Conservation (phyloP, 2,329 filamentous ascomycete genomes). For the Stachybotrys echinatus region DNA sequence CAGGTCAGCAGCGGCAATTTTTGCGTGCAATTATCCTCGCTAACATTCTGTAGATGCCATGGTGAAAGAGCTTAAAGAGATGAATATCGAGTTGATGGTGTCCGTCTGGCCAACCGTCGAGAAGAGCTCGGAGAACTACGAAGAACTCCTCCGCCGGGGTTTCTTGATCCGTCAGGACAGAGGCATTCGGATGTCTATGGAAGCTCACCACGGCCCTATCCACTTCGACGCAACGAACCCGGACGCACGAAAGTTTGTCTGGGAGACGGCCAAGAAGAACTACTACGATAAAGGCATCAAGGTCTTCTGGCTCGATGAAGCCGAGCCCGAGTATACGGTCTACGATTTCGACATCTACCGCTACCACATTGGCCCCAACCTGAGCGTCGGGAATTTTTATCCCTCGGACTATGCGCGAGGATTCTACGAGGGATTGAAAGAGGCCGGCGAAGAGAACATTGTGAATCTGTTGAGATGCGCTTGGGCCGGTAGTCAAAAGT, state of each 20-base stretch:
- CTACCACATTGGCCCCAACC: constrained; percentile 26
- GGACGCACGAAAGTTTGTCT: constrained; percentile 49
- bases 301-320: constrained; percentile 63
- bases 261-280: constrained; percentile 50
- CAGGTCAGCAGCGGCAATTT: constrained; percentile 24
- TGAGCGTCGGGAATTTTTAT: constrained; percentile 49
- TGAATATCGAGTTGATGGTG: constrained; percentile 59
- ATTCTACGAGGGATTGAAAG: constrained; percentile 52
- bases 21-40: not conserved
- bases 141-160: constrained; percentile 54
- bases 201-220: constrained; percentile 50
- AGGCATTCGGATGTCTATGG: constrained; percentile 50
- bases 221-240: constrained; percentile 61
- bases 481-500: constrained; percentile 52
- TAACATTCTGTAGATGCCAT: constrained; percentile 40
- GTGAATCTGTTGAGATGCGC: constrained; percentile 45
- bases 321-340: constrained; percentile 56
- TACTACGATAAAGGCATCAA: constrained; percentile 57
- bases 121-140: constrained; percentile 48
- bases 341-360: constrained; percentile 62
- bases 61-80: constrained; percentile 50
- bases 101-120: constrained; percentile 64
- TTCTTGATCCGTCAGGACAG: constrained; percentile 54
- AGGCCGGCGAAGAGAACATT: constrained; percentile 45
- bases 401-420: constrained; percentile 49